Base-by-base conservation (phyloP, 257 asterid species). In the Gentiana dahurica region DNA sequence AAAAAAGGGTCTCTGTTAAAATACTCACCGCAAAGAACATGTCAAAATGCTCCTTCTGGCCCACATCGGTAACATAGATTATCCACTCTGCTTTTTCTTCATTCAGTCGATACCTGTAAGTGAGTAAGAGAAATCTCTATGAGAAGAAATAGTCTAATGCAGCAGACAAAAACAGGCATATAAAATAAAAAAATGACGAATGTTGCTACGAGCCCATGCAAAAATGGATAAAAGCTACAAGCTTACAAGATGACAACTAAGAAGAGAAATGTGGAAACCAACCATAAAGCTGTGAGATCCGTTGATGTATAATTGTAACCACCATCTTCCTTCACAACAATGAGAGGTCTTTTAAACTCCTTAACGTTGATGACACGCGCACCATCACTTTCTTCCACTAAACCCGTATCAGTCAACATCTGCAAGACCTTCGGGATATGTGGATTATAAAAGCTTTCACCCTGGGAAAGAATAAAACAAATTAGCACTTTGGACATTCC, bases 21-120 rank as follows among this genome's bases (percentile, higher is more conserved):
- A 41, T 53, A 79, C 98, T 78, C 76, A 92, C 95, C 57, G 81
- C 60, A 64, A 92, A 92, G 58, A 92, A 72, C 95, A 88, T 88
- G 54, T 85, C 99, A 72, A 92, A 92, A 71, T 92, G 99, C 68
- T 88, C 95, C 33, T 80, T 59, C 70, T 88, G 99, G 65, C 95
- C 97, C 62, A 83, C 89, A 59, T 92, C 95, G 52, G 99, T 92
- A 34, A 92, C 74, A 47, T 88, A 85, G 62, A 92, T 85, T 43
- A 92, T 88, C 99, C 99, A 88, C 15, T 92, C 97, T 8, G 81
- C 97, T 61, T 88, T 88, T 72, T 92, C 97, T 70, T 79, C 94
- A 53, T 83, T 88, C 60, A 88, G 77, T 56, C 99, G 85, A 70
- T 88, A 85, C 97, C 99, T 92, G 70, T 3, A 65, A 37, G 59